Evolutionary conservation across 2,329 filamentous ascomycete genomes (phyloP).

Genomic region (Pestalotiopsis sp.): DNA sequence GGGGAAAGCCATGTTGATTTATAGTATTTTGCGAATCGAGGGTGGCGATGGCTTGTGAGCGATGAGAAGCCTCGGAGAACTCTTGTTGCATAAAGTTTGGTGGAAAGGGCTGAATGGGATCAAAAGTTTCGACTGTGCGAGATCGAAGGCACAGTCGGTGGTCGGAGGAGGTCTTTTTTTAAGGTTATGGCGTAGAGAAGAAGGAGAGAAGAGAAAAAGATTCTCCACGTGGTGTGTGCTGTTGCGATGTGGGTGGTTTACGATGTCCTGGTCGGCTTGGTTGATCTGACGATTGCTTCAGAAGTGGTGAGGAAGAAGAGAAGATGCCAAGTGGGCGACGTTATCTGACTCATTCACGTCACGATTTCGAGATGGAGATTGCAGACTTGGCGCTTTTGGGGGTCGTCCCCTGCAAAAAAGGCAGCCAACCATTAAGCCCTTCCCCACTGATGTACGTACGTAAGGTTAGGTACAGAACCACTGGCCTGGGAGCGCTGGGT

Average conservation of each 20-base stretch:
- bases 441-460: no score
- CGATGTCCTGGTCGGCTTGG: background rate
- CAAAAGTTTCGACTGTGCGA: conserved; percentile 51
- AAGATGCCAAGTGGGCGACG: background rate
- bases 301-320: background rate
- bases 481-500: no score
- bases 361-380: background rate
- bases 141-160: conserved; percentile 52
- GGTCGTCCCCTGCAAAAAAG: no score
- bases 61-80: conserved; percentile 40
- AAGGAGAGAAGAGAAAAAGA: no score
- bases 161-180: background rate
- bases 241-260: background rate
- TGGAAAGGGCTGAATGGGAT: conserved; percentile 33
- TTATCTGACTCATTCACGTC: background rate
- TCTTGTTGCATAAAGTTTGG: conserved; percentile 68
- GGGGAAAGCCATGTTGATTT: conserved; percentile 60
- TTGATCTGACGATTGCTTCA: background rate
- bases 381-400: background rate
- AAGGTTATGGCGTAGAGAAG: background rate
- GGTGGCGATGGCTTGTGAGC: conserved; percentile 31
- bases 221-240: background rate
- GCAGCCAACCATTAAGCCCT: no score
- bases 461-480: no score
- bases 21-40: conserved; percentile 33